Base-by-base conservation (phyloP, 2,329 filamentous ascomycete species). In the Trichoderma polysporum region DNA sequence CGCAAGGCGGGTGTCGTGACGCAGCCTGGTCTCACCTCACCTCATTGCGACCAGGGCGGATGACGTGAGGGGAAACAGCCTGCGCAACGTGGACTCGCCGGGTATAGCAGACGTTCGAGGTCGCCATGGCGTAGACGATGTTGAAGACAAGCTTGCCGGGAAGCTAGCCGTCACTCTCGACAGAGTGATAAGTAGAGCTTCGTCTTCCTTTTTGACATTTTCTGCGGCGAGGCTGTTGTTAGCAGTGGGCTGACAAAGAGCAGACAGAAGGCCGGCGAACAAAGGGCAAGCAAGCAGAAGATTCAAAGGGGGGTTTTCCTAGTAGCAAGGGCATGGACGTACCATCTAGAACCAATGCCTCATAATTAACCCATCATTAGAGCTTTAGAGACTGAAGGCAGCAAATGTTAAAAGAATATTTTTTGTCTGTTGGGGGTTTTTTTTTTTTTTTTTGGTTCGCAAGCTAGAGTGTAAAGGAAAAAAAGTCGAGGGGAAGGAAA, bases 401-500 rank as follows among this genome's bases (percentile, higher is more conserved):
- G 13, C n/a, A 19, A 25, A 45, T 19, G 2, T 12, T 15, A 31
- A n/a, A 7, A 29, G 15, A 12, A n/a, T n/a, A 10, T 29, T 27
- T 41, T 59, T 10, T 10, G 13, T 10, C 19, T 49, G 41, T 45
- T 45, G 41, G 27, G 29, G 19, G 33, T n/a, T 50, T 29, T 56
- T 49, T 65, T 54, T 54, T 52, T 63, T n/a, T 39, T n/a, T 39
- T 6, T 37, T 27, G 39, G 12, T 39, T 25, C 17, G 27, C 45
- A 25, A 50, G 47, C 49, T 54, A 63, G 60, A 63, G 35, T 27
- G 13, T n/a, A 50, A 62, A 22, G 35, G 49, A 62, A 66, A 65
- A 45, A 66, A 66, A 52, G 64, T 66, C 54, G 64, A 66, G 64
- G 64, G 64, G 41, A 58, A 54, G 45, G 49, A 60, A 66, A 41